Percentiles rank a stretch among this genome's conserved stretches.
Evolutionary conservation across 805 yeast genomes (phyloP).

Genomic region (Candida stauntonica): DNA sequence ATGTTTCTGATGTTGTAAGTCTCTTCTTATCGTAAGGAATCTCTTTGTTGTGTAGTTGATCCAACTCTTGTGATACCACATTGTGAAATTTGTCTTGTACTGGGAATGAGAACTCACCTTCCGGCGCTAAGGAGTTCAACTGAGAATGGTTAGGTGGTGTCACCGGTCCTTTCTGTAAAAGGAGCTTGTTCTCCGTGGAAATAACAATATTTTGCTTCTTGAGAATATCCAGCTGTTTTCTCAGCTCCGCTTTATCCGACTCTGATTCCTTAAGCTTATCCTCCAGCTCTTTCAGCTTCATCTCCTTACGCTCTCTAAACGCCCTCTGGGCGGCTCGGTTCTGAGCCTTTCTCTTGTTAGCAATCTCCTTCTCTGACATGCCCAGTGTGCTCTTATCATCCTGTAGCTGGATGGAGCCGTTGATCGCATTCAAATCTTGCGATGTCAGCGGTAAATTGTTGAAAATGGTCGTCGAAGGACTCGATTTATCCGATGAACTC

Average conservation of each 20-base stretch:
- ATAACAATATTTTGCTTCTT: constrained; percentile 53
- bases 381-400: constrained; percentile 5
- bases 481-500: constrained; percentile 20
- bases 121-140: background rate
- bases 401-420: constrained; percentile 6
- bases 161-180: constrained; percentile 33
- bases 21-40: constrained; percentile 35
- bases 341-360: constrained; percentile 64
- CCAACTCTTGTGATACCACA: constrained; percentile 8
- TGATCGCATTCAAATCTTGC: constrained; percentile 10
- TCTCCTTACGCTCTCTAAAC: constrained; percentile 77
- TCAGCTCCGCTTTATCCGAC: constrained; percentile 42
- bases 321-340: constrained; percentile 88
- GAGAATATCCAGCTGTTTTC: constrained; percentile 45
- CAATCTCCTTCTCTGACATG: constrained; percentile 35
- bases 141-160: constrained; percentile 1
- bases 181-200: constrained; percentile 56
- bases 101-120: constrained; percentile 29
- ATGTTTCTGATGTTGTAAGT: constrained; percentile 71
- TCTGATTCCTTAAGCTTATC: constrained; percentile 55
- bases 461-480: constrained; percentile 17
- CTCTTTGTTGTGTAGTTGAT: constrained; percentile 24
- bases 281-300: constrained; percentile 63
- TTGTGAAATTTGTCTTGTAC: constrained; percentile 18
- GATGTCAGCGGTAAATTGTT: constrained; percentile 10